phyloP scores from a whole-genome alignment of 2,329 filamentous ascomycete species.

The Didymella glomerata region DNA sequence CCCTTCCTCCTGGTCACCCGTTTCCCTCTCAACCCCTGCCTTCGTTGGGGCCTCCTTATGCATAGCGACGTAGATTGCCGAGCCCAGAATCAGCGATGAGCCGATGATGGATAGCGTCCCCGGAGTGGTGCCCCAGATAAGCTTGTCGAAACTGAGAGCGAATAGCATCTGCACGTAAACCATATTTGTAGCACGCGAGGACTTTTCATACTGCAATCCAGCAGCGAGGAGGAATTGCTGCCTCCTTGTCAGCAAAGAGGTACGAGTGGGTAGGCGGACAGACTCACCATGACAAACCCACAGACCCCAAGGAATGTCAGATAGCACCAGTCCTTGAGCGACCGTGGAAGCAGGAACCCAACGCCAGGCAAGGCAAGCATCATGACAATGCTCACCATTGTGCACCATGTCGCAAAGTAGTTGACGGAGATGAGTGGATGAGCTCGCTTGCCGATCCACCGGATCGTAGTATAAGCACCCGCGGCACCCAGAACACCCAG shows the following conservation, averaged over 20 bases:
- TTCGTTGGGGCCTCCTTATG: conserved; percentile 54
- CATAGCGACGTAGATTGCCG: conserved; percentile 70
- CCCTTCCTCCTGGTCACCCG: conserved; percentile 44
- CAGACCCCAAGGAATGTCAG: conserved; percentile 73
- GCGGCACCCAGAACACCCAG: conserved; percentile 80
- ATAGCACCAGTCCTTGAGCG: conserved; percentile 69
- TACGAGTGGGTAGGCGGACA: neutral
- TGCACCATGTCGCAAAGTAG: conserved; percentile 78
- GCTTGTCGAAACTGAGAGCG: conserved; percentile 69
- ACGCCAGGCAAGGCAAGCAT: conserved; percentile 66
- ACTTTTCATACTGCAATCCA: conserved; percentile 76
- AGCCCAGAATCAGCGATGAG: conserved; percentile 69
- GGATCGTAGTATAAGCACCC: conserved; percentile 76
- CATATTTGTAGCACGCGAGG: conserved; percentile 69
- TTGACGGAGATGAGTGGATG: conserved; percentile 87
- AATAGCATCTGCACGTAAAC: conserved; percentile 76
- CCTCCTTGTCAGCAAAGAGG: neutral
- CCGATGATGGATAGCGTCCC: conserved; percentile 67
- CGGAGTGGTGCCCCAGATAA: conserved; percentile 69
- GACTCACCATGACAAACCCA: conserved; percentile 74
- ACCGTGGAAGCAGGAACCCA: conserved; percentile 64
- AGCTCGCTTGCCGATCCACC: conserved; percentile 80
- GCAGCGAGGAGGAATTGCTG: conserved; percentile 82
- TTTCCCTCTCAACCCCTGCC: conserved; percentile 22
- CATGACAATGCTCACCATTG: conserved; percentile 69